Evolutionary conservation across 2,329 filamentous ascomycete genomes (phyloP).

Genomic region (Diaporthe caulivora): DNA sequence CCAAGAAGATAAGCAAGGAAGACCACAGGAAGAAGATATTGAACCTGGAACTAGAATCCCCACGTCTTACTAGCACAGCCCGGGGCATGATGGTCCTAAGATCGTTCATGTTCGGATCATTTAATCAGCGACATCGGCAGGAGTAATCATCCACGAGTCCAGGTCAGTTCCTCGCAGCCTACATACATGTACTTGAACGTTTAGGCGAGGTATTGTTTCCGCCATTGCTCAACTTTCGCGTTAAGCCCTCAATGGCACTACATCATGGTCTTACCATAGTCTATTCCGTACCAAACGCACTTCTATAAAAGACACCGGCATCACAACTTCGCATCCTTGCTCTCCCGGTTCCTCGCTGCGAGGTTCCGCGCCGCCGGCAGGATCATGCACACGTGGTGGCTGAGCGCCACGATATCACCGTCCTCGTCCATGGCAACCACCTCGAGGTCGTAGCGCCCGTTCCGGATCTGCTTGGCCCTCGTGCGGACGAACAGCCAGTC

Average conservation of each 20-base stretch:
- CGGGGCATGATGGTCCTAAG: too few species aligned
- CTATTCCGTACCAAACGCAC: neutral
- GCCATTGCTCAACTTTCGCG: neutral
- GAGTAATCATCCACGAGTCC: neutral
- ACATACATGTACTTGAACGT: neutral
- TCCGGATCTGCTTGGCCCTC: conserved; percentile 73
- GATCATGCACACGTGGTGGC: conserved; percentile 76
- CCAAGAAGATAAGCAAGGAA: neutral
- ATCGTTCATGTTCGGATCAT: neutral
- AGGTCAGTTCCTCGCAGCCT: neutral
- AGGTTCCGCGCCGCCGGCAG: conserved; percentile 72
- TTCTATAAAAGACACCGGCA: neutral
- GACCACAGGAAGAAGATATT: neutral
- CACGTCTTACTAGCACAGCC: too few species aligned
- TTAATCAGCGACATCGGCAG: neutral
- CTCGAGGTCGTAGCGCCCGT: conserved; percentile 82
- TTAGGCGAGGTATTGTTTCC: too few species aligned
- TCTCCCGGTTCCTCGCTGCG: conserved; percentile 38
- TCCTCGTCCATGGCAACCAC: conserved; percentile 73
- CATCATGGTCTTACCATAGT: neutral
- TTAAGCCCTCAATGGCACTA: too few species aligned
- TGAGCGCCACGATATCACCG: conserved; percentile 75
- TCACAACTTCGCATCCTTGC: neutral
- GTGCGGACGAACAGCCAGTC: conserved; percentile 80
- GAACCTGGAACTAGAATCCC: neutral